Base-by-base conservation (phyloP, 257 asterid species). In the Misopates orontium region DNA sequence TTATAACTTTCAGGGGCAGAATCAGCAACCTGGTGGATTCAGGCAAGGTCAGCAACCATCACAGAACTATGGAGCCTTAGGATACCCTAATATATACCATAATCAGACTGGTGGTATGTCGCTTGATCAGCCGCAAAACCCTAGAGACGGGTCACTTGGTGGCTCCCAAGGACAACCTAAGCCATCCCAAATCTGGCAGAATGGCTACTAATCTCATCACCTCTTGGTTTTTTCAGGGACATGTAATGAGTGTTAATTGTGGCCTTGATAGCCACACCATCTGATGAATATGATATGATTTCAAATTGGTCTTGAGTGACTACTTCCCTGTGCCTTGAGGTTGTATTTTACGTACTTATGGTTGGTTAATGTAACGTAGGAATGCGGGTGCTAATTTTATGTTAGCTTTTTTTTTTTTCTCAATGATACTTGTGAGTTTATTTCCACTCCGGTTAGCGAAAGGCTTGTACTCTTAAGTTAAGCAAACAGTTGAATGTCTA, bases 31-130 rank as follows among this genome's bases (percentile, higher is more conserved):
- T 45, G 89, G 93, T 59, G 96, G 91, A 57, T 85, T 82, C 74
- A 74, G 96, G 73, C 99, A 90, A 81, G 95, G 69, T n/a, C 96
- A 86, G 73, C 95, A 93, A 80, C 85, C 88, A 10, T 73, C 91
- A 4, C 96, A 88, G 78, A 90, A 72, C 56, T 87, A 84, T 52
- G 92, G 89, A 55, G 66, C 76, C 17, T 67, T 67, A n/a, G 94
- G 96, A 3, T 88, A 88, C 83, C 88, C 95, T 0, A 90, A 86
- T 44, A 77, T 79, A 80, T 94, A 88, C 71, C 95, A 85, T 41
- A 83, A 96, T 18, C 99, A 83, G 72, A 61, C 82, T 8, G 87
- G 94, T 10, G 85, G 95, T 22, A 64, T 78, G 24, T 82, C 91
- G 17, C 69, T 85, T 11, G 83, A 87, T 39, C 96, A 85, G 66